Percentiles rank a stretch among this genome's conserved stretches.
Conservation (phyloP, 1,284 basidiomycete species). For the Trichosporon sp. region DNA sequence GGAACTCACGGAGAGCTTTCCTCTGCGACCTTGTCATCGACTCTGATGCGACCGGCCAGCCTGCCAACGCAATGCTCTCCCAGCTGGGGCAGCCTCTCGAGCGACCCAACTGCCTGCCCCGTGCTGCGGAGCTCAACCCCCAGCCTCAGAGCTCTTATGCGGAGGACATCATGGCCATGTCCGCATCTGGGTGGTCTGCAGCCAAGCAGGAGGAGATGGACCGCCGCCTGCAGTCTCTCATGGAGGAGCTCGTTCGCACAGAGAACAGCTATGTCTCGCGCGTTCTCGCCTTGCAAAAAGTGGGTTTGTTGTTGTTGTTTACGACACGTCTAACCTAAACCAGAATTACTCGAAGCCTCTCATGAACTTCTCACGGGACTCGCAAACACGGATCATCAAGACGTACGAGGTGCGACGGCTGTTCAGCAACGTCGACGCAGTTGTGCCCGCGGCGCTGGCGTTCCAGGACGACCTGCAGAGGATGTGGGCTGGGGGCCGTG, state of each 20-base stretch:
- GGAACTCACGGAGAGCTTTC: conserved; percentile 38
- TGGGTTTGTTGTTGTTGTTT: conserved; percentile 21
- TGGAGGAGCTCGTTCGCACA: conserved; percentile 46
- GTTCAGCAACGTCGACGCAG: conserved; percentile 87
- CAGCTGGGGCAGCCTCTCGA: conserved; percentile 39
- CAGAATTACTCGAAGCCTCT: background rate
- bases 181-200: conserved; percentile 21
- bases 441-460: conserved; percentile 79
- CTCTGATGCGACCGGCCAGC: conserved; percentile 32
- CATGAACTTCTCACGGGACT: conserved; percentile 1
- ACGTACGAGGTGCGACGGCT: conserved; percentile 85
- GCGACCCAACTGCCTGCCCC: conserved; percentile 29
- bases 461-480: conserved; percentile 80
- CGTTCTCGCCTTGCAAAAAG: conserved; percentile 42
- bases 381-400: conserved; percentile 54
- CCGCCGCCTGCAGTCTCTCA: conserved; percentile 28
- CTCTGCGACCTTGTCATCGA: conserved; percentile 45
- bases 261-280: conserved; percentile 46
- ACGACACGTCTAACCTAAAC: background rate
- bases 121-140: conserved; percentile 6
- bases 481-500: conserved; percentile 58
- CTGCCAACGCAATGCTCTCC: conserved; percentile 32
- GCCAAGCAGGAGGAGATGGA: conserved; percentile 35
- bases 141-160: conserved; percentile 24
- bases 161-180: conserved; percentile 2